These are phyloP conservation scores for Pseudomassariella vexata DNA, from an alignment of 2,329 filamentous ascomycete genomes.

Conservation along the genomic window DNA sequence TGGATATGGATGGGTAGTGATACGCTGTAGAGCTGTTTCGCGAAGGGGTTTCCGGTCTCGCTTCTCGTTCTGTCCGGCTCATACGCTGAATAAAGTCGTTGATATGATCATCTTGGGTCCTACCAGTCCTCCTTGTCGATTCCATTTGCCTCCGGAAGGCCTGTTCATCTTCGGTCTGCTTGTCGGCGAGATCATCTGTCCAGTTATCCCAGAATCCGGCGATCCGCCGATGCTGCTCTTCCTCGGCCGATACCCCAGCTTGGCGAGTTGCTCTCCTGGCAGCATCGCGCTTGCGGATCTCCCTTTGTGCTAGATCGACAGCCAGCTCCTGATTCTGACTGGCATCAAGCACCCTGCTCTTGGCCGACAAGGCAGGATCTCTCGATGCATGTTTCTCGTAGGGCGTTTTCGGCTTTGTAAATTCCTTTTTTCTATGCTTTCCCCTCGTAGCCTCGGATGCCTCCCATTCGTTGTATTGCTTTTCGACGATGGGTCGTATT, in stretches of 20 bases:
- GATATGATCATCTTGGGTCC: slow-evolving; percentile 19
- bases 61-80: slow-evolving; percentile 11
- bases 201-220: slow-evolving; percentile 39
- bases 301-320: slow-evolving; percentile 67
- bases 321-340: slow-evolving; percentile 69
- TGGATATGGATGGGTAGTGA: slow-evolving; percentile 52
- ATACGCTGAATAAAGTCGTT: slow-evolving; percentile 15
- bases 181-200: slow-evolving; percentile 25
- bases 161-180: slow-evolving; percentile 31
- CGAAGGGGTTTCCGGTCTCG: slow-evolving; percentile 1
- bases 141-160: slow-evolving; percentile 48
- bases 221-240: slow-evolving; percentile 48
- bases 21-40: slow-evolving; percentile 28
- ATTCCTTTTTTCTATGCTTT: slow-evolving; percentile 13
- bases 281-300: slow-evolving; percentile 63
- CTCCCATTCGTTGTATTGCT: slow-evolving; percentile 63
- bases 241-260: slow-evolving; percentile 50
- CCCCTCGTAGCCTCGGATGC: slow-evolving; percentile 41
- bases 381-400: slow-evolving; percentile 44
- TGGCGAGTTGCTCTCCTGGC: slow-evolving; percentile 51
- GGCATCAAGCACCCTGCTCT: slow-evolving; percentile 59
- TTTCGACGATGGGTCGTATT: slow-evolving; percentile 73
- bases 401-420: slow-evolving; percentile 11
- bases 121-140: slow-evolving; percentile 40
- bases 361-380: slow-evolving; percentile 53